phyloP scores from a whole-genome alignment of 345 rosid genomes.

The Eucalyptus tenuipes region DNA sequence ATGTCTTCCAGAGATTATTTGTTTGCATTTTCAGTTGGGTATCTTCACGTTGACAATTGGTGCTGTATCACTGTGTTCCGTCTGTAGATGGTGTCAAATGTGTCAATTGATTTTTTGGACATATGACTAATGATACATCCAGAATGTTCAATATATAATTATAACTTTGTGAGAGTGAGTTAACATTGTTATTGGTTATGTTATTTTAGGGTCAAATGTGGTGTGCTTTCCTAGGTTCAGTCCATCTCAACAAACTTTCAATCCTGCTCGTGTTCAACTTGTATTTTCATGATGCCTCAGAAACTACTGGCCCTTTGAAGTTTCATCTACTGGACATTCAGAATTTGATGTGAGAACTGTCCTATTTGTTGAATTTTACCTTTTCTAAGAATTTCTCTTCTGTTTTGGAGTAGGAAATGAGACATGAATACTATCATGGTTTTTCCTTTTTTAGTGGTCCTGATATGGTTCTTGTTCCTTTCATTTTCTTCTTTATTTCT shows the following conservation, averaged over 20 bases:
- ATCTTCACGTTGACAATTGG: neutral
- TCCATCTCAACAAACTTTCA: neutral
- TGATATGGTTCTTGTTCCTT: neutral
- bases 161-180: neutral
- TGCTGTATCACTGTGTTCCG: neutral
- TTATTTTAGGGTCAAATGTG: neutral
- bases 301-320: neutral
- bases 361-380: neutral
- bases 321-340: neutral
- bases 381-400: neutral
- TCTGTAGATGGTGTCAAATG: neutral
- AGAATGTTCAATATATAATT: neutral
- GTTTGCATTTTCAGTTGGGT: neutral
- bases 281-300: neutral
- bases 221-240: neutral
- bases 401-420: neutral
- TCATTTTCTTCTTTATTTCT: neutral
- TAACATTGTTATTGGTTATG: neutral
- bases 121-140: neutral
- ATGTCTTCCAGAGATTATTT: neutral
- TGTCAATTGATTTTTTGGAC: neutral
- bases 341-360: neutral
- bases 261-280: neutral
- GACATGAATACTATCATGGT: neutral
- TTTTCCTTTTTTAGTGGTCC: neutral